Evolutionary conservation across 257 asterid genomes (phyloP).

Genomic region (Salvia miltiorrhiza): DNA sequence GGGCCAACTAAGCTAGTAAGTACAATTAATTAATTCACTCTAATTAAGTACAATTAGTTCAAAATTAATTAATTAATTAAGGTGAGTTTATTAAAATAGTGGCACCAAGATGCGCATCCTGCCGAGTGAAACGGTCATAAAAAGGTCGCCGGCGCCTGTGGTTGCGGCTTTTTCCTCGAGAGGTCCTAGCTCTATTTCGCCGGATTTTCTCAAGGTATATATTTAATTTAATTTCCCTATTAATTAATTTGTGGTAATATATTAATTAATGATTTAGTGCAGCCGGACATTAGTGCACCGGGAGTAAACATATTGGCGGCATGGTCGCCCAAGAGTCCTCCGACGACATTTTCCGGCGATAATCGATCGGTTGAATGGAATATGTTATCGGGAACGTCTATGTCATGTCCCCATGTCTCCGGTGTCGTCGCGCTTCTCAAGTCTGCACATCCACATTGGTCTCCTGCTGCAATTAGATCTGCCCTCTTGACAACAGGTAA

Average conservation of each 20-base stretch:
- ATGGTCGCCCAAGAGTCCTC: conserved; percentile 47
- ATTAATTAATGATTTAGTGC: not conserved
- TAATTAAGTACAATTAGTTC: no score
- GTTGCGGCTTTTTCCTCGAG: conserved; percentile 57
- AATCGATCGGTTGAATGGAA: conserved; percentile 36
- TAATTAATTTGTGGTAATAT: not conserved
- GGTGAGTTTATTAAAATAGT: conserved; percentile 10
- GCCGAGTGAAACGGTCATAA: conserved; percentile 38
- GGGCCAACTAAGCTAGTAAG: conserved; percentile 21
- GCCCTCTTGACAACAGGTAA: conserved; percentile 71
- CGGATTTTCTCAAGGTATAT: conserved; percentile 52
- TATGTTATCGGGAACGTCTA: conserved; percentile 62
- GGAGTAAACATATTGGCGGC: conserved; percentile 66
- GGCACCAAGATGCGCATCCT: conserved; percentile 34
- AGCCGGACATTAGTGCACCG: conserved; percentile 77
- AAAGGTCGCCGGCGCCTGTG: conserved; percentile 45
- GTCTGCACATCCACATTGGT: conserved; percentile 64
- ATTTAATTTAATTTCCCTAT: no score
- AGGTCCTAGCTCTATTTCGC: conserved; percentile 64
- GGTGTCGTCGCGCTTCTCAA: conserved; percentile 59
- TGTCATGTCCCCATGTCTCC: conserved; percentile 80
- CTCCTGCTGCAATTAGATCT: conserved; percentile 68
- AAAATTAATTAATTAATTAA: not conserved
- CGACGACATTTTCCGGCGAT: conserved; percentile 31
- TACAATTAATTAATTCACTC: no score